Evolutionary conservation across 2,329 filamentous ascomycete genomes (phyloP).

Genomic region (Pseudogymnoascus sp.): DNA sequence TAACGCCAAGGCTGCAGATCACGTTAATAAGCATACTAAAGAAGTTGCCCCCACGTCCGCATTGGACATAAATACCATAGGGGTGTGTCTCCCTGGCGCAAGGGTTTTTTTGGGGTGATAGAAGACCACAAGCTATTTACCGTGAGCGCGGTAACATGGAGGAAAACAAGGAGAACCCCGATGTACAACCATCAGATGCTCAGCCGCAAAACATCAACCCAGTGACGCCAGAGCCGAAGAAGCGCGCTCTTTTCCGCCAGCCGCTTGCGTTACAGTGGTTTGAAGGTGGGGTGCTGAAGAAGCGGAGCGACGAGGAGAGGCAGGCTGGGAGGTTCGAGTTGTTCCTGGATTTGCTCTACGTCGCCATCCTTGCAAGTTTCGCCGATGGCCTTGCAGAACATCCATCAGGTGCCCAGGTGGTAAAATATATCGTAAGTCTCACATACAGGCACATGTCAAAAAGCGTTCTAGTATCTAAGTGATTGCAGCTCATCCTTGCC

Average conservation of each 20-base stretch:
- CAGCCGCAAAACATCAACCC: background rate
- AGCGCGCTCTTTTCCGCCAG: slow-evolving; percentile 14
- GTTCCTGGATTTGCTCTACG: slow-evolving; percentile 43
- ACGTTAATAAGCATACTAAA: slow-evolving; percentile 7
- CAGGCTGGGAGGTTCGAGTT: slow-evolving; percentile 36
- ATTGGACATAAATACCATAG: background rate
- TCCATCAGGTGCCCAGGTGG: slow-evolving; percentile 36
- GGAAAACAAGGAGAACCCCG: background rate
- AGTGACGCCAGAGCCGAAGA: background rate
- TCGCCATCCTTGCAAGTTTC: slow-evolving; percentile 44
- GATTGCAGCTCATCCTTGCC: slow-evolving; percentile 34
- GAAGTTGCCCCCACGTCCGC: background rate
- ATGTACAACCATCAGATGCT: background rate
- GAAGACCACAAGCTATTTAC: background rate
- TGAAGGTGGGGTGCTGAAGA: slow-evolving; percentile 14
- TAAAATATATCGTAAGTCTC: slow-evolving; percentile 35
- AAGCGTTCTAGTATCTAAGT: background rate
- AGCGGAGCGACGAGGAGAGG: slow-evolving; percentile 13
- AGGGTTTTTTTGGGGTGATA: background rate
- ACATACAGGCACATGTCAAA: background rate
- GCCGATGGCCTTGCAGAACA: slow-evolving; percentile 41
- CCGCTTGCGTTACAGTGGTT: slow-evolving; percentile 18
- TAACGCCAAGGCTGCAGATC: background rate
- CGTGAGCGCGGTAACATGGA: background rate
- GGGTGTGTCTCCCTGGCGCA: background rate